phyloP scores from a whole-genome alignment of 2,329 filamentous ascomycete species.

The Penicillium sp. region DNA sequence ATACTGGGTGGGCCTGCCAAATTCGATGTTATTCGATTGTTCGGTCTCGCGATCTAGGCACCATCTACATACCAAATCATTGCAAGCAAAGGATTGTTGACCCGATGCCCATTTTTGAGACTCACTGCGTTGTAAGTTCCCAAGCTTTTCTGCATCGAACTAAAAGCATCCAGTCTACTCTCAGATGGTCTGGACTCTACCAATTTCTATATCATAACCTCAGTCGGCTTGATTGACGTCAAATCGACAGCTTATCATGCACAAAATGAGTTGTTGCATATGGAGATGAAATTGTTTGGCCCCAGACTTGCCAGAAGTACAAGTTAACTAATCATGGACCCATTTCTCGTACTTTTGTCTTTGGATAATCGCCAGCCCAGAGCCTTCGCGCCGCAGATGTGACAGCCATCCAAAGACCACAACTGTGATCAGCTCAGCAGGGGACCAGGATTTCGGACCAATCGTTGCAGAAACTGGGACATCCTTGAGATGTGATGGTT shows the following conservation, averaged over 20 bases:
- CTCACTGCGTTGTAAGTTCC: background rate
- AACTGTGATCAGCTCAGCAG: conserved; percentile 6
- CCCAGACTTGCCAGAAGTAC: conserved; percentile 15
- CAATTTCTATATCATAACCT: background rate
- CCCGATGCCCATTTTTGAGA: background rate
- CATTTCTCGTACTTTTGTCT: conserved; percentile 16
- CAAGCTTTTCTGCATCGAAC: background rate
- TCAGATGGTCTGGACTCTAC: background rate
- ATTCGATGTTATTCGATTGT: background rate
- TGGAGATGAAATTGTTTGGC: background rate
- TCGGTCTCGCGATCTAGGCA: background rate
- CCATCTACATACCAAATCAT: background rate
- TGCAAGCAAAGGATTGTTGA: no score
- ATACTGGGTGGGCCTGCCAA: background rate
- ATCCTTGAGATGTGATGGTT: conserved; percentile 1
- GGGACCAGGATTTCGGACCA: conserved; percentile 4
- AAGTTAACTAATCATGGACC: background rate
- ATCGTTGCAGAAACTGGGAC: background rate
- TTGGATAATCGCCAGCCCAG: background rate
- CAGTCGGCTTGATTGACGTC: background rate
- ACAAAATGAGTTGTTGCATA: background rate
- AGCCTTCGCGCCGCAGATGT: conserved; percentile 12
- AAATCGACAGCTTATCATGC: background rate
- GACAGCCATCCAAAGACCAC: conserved; percentile 12
- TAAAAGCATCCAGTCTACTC: no score